Percentiles rank a stretch among this genome's conserved stretches.
phyloP scores from a whole-genome alignment of 2,329 filamentous ascomycete species.

The Trichoderma atrobrunneum region DNA sequence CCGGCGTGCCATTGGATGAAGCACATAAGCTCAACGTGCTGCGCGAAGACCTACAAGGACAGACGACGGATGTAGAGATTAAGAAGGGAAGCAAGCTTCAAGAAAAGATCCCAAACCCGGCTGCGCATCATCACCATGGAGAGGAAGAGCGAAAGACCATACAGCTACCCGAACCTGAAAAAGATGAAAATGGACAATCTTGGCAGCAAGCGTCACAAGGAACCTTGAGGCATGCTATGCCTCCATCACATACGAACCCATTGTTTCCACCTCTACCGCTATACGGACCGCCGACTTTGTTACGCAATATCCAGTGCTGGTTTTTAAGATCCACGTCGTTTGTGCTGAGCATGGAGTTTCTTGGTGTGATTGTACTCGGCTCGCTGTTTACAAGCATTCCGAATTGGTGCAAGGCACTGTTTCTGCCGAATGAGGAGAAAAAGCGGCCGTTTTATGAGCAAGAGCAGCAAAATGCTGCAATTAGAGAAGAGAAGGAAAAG shows the following conservation, averaged over 20 bases:
- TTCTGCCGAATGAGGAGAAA: constrained; percentile 57
- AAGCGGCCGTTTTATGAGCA: constrained; percentile 69
- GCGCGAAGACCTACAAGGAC: constrained; percentile 46
- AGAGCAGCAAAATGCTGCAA: constrained; percentile 58
- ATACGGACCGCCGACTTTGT: constrained; percentile 69
- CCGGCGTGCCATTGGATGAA: constrained; percentile 66
- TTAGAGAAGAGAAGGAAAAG: constrained; percentile 55
- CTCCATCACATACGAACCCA: constrained; percentile 70
- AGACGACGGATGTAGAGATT: constrained; percentile 28
- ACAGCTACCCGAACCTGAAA: constrained; percentile 25
- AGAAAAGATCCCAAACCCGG: constrained; percentile 27
- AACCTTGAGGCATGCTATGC: constrained; percentile 48
- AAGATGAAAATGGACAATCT: constrained; percentile 32
- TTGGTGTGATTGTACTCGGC: constrained; percentile 72
- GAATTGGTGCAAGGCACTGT: constrained; percentile 45
- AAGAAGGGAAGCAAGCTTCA: constrained; percentile 28
- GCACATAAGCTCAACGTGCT: constrained; percentile 67
- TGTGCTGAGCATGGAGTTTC: constrained; percentile 73
- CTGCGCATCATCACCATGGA: constrained; percentile 35
- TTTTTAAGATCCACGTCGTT: constrained; percentile 67
- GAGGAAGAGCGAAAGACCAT: constrained; percentile 27
- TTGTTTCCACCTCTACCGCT: constrained; percentile 81
- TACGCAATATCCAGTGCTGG: constrained; percentile 64
- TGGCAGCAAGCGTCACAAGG: constrained; percentile 46
- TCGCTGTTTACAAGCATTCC: constrained; percentile 67